These are phyloP conservation scores for Chlorella vulgaris DNA, from an alignment of 139 green algal species.

Conservation along the genomic window DNA sequence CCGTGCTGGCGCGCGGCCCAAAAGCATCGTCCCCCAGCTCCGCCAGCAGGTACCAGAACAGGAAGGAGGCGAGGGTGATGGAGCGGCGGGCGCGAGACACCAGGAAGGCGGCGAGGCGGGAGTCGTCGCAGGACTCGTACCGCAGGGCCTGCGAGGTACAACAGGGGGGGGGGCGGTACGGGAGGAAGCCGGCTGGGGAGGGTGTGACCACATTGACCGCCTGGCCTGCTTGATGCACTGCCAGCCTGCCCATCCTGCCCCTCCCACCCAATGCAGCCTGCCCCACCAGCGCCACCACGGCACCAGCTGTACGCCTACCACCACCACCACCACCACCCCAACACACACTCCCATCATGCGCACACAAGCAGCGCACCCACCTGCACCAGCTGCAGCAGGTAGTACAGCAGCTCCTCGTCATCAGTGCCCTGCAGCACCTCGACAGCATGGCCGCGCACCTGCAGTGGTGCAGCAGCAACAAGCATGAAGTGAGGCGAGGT, in stretches of 20 bases:
- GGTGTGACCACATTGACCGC: too few relatives aligned
- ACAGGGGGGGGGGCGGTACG: not conserved
- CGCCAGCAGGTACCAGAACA: slow-evolving; percentile 89
- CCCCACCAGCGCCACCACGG: not conserved
- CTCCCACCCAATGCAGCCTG: not conserved
- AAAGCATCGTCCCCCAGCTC: slow-evolving; percentile 59
- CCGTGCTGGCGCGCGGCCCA: not conserved
- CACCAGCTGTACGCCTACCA: not conserved
- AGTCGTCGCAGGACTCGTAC: slow-evolving; percentile 81
- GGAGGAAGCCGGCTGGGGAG: not conserved
- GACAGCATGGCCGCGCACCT: slow-evolving; percentile 79
- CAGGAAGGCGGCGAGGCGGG: slow-evolving; percentile 79
- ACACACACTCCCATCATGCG: not conserved
- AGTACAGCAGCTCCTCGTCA: slow-evolving; percentile 89
- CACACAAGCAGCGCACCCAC: slow-evolving; percentile 2
- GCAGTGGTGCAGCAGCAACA: slow-evolving; percentile 4
- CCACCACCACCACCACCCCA: not conserved
- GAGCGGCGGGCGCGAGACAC: slow-evolving; percentile 61
- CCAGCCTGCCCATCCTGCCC: too few relatives aligned
- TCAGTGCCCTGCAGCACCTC: slow-evolving; percentile 67
- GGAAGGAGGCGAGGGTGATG: slow-evolving; percentile 72
- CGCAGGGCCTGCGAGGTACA: slow-evolving; percentile 81
- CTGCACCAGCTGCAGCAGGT: slow-evolving; percentile 95
- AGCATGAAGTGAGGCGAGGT: not conserved
- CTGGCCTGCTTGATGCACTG: too few relatives aligned